phyloP scores from a whole-genome alignment of 176 grass and related monocot genomes.

The Musa acuminata region DNA sequence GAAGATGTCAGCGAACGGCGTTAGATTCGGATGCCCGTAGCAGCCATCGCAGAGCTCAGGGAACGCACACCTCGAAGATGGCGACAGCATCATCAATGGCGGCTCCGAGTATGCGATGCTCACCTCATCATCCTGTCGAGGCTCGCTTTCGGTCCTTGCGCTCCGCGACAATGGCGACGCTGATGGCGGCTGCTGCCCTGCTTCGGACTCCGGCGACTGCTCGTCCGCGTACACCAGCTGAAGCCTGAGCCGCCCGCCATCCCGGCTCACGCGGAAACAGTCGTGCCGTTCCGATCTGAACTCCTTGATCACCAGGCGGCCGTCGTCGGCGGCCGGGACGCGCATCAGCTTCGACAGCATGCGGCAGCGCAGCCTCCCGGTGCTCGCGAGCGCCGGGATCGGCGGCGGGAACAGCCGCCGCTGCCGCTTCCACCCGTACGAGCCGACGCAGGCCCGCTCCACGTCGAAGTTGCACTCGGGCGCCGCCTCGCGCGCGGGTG shows the following conservation, averaged over 20 bases:
- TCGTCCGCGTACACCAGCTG: constrained; percentile 12
- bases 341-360: background rate
- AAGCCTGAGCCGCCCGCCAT: constrained; percentile 23
- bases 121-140: no score
- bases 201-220: background rate
- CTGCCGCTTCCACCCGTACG: constrained; percentile 1
- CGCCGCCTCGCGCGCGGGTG: no score
- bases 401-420: background rate
- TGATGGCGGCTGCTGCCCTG: no score
- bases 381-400: background rate
- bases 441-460: background rate
- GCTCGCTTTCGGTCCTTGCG: no score
- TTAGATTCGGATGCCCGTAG: no score
- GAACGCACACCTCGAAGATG: no score
- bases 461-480: constrained; percentile 2
- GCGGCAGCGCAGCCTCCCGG: background rate
- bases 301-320: constrained; percentile 27
- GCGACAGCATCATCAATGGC: no score
- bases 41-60: no score
- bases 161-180: no score
- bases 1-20: no score
- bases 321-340: background rate
- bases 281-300: constrained; percentile 16
- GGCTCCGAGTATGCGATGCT: no score
- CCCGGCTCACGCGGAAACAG: constrained; percentile 18